Evolutionary conservation across 768 basidiomycete genomes (phyloP).

Genomic region (Pleurotus tuoliensis): DNA sequence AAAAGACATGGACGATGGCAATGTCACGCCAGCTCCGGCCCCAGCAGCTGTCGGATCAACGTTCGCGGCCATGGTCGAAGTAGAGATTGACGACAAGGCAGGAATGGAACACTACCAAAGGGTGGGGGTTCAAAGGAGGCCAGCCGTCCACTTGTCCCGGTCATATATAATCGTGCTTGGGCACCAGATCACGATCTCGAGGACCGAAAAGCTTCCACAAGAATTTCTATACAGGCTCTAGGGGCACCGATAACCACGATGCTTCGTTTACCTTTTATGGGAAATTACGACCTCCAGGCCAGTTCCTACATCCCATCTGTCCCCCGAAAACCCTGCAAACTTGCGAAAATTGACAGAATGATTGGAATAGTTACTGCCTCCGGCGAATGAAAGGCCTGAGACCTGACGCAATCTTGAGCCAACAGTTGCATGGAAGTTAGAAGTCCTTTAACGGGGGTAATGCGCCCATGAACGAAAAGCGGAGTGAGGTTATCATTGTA

Average conservation of each 20-base stretch:
- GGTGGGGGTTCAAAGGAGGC: background rate
- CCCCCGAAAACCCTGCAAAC: background rate
- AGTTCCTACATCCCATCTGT: background rate
- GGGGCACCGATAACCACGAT: background rate
- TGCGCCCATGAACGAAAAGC: too few species aligned
- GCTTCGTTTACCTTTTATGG: background rate
- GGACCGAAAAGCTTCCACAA: background rate
- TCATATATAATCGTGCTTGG: constrained; percentile 1
- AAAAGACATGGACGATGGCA: constrained; percentile 21
- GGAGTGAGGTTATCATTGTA: too few species aligned
- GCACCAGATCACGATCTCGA: constrained; percentile 1
- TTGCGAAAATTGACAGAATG: too few species aligned
- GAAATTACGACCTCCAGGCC: background rate
- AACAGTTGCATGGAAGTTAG: too few species aligned
- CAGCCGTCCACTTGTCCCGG: background rate
- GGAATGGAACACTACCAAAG: background rate
- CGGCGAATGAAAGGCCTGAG: too few species aligned
- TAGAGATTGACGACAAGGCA: background rate
- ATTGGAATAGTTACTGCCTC: too few species aligned
- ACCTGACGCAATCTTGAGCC: too few species aligned
- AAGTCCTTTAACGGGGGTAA: too few species aligned
- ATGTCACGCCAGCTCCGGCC: background rate
- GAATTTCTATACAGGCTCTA: background rate
- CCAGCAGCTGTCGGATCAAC: background rate
- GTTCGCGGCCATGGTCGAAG: background rate